Evolutionary conservation across 1,139 yeast genomes (phyloP).

Genomic region (Suhomyces atakaporum): DNA sequence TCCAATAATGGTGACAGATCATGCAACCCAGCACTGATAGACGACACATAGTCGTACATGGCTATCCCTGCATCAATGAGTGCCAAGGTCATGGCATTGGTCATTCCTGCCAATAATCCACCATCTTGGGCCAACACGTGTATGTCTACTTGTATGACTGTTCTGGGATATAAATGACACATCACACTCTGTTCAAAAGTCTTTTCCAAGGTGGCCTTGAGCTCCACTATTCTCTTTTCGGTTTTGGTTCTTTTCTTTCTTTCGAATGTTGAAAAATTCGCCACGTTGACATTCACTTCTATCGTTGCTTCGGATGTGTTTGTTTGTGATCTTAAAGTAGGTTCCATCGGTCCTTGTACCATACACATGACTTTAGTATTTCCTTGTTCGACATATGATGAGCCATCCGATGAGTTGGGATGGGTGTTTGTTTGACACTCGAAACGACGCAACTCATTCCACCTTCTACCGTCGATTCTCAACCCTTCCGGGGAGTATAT

Average conservation of each 20-base stretch:
- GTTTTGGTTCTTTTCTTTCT: slow-evolving; percentile 65
- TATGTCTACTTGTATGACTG: slow-evolving; percentile 69
- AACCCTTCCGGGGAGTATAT: slow-evolving; percentile 93
- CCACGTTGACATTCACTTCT: slow-evolving; percentile 65
- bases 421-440: slow-evolving; percentile 84
- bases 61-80: slow-evolving; percentile 94
- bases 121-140: slow-evolving; percentile 91
- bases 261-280: slow-evolving; percentile 80
- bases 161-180: slow-evolving; percentile 76
- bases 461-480: slow-evolving; percentile 88
- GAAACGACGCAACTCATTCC: slow-evolving; percentile 87
- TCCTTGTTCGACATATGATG: slow-evolving; percentile 90
- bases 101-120: slow-evolving; percentile 74
- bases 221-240: slow-evolving; percentile 75
- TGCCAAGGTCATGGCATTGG: slow-evolving; percentile 89
- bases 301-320: slow-evolving; percentile 54
- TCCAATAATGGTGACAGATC: slow-evolving; percentile 79
- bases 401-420: slow-evolving; percentile 87
- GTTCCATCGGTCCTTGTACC: slow-evolving; percentile 91
- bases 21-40: slow-evolving; percentile 77
- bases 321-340: slow-evolving; percentile 52
- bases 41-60: slow-evolving; percentile 86
- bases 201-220: slow-evolving; percentile 70
- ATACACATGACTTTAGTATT: slow-evolving; percentile 85
- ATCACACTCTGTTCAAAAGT: slow-evolving; percentile 82